Evolutionary conservation across 2,329 filamentous ascomycete genomes (phyloP).

Genomic region (Ceratocystiopsis brevicomis): DNA sequence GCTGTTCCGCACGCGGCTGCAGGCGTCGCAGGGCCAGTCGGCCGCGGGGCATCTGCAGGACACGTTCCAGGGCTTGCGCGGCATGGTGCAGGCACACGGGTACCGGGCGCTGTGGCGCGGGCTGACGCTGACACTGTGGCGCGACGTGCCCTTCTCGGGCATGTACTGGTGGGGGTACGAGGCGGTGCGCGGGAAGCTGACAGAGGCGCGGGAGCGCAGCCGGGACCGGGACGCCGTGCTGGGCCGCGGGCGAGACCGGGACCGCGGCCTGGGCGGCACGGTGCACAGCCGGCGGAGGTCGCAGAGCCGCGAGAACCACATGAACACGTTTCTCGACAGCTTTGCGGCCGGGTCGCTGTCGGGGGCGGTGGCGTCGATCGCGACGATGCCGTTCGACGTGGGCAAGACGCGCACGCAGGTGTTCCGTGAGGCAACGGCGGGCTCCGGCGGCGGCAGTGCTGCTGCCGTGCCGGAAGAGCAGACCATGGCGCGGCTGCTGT

Average conservation of each 20-base stretch:
- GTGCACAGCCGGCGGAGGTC: slow-evolving; percentile 30
- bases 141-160: slow-evolving; percentile 91
- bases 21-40: slow-evolving; percentile 46
- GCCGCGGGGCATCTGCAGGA: slow-evolving; percentile 55
- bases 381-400: slow-evolving; percentile 92
- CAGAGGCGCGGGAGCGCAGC: slow-evolving; percentile 42
- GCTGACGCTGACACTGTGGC: slow-evolving; percentile 77
- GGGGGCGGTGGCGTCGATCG: slow-evolving; percentile 66
- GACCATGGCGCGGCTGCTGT: slow-evolving; percentile 66
- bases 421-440: slow-evolving; percentile 34
- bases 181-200: slow-evolving; percentile 51
- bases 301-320: slow-evolving; percentile 50
- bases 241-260: slow-evolving; percentile 18
- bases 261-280: slow-evolving; percentile 15
- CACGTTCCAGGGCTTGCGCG: slow-evolving; percentile 54
- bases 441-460: slow-evolving; percentile 6
- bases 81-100: slow-evolving; percentile 62
- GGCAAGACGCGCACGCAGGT: slow-evolving; percentile 92
- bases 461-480: slow-evolving; percentile 47
- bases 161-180: slow-evolving; percentile 99
- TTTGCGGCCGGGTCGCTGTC: slow-evolving; percentile 73
- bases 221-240: slow-evolving; percentile 16
- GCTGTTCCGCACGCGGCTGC: slow-evolving; percentile 81
- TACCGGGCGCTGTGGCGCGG: slow-evolving; percentile 79
- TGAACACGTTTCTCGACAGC: slow-evolving; percentile 67